Conservation (phyloP, 345 rosid species). For the Carallia brachiata region DNA sequence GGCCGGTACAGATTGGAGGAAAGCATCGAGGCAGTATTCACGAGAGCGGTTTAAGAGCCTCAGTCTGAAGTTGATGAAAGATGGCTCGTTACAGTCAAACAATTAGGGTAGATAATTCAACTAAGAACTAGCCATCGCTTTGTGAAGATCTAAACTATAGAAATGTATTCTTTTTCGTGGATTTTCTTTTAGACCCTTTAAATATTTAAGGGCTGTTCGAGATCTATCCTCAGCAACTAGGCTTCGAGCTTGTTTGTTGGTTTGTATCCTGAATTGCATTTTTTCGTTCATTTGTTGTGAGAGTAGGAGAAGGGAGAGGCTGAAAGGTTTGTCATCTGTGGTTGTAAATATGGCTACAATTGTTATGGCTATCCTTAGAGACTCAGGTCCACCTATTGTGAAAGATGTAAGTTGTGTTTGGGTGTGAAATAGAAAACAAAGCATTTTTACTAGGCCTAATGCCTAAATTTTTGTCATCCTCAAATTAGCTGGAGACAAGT, state of each 20-base stretch:
- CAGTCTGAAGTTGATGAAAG: conserved; percentile 32
- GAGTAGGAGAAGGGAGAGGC: conserved; percentile 16
- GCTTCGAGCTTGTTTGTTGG: conserved; percentile 16
- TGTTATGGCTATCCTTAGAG: background rate
- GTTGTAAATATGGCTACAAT: conserved; percentile 30
- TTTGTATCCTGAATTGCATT: background rate
- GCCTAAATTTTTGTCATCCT: too few relatives aligned
- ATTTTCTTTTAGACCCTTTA: background rate
- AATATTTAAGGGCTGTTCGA: background rate
- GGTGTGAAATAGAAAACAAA: background rate
- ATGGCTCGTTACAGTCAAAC: conserved; percentile 29
- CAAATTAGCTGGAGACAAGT: too few relatives aligned
- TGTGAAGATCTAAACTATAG: background rate
- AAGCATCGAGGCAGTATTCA: conserved; percentile 36
- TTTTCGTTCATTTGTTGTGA: conserved; percentile 18
- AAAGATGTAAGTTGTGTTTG: background rate
- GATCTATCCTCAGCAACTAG: conserved; percentile 16
- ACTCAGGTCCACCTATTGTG: background rate
- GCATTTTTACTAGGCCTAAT: too few relatives aligned
- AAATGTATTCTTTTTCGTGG: background rate
- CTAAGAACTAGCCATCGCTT: background rate
- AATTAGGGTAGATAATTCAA: conserved; percentile 28
- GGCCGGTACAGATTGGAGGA: conserved; percentile 39
- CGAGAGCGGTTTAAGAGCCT: conserved; percentile 30
- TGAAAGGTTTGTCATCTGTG: conserved; percentile 7